Evolutionary conservation across 768 basidiomycete genomes (phyloP).

Genomic region (Sarcodon aspratus): DNA sequence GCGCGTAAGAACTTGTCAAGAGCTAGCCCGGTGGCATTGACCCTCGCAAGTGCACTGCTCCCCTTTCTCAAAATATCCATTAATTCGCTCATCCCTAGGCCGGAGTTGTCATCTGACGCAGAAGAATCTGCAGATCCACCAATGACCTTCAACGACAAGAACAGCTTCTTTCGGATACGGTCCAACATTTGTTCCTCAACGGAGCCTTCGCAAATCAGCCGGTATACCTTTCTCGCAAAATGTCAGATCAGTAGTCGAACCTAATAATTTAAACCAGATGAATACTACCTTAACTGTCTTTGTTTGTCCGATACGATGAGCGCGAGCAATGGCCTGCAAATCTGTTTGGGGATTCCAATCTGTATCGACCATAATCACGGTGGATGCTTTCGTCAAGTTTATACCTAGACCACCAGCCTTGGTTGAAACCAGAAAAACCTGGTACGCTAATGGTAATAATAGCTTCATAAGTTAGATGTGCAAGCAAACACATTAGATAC

Average conservation of each 20-base stretch:
- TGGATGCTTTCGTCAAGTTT: slow-evolving; percentile 74
- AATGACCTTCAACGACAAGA: slow-evolving; percentile 55
- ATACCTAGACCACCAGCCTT: slow-evolving; percentile 69
- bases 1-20: slow-evolving; percentile 33
- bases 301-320: slow-evolving; percentile 73
- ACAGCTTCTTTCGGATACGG: slow-evolving; percentile 59
- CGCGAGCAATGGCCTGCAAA: slow-evolving; percentile 76
- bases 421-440: slow-evolving; percentile 62
- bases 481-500: slow-evolving; percentile 7
- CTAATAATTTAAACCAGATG: background rate
- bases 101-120: slow-evolving; percentile 9
- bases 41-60: slow-evolving; percentile 37
- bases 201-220: slow-evolving; percentile 54
- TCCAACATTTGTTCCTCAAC: slow-evolving; percentile 74
- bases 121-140: slow-evolving; percentile 19
- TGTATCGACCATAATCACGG: slow-evolving; percentile 71
- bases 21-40: slow-evolving; percentile 25
- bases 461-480: background rate
- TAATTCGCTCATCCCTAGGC: slow-evolving; percentile 33
- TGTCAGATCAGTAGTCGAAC: background rate
- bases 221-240: slow-evolving; percentile 37
- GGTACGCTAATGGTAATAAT: slow-evolving; percentile 28
- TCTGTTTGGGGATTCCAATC: slow-evolving; percentile 68
- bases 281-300: slow-evolving; percentile 47
- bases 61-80: slow-evolving; percentile 47